phyloP scores from a whole-genome alignment of 2,329 filamentous ascomycete species.

The Verticillium tricorpus region DNA sequence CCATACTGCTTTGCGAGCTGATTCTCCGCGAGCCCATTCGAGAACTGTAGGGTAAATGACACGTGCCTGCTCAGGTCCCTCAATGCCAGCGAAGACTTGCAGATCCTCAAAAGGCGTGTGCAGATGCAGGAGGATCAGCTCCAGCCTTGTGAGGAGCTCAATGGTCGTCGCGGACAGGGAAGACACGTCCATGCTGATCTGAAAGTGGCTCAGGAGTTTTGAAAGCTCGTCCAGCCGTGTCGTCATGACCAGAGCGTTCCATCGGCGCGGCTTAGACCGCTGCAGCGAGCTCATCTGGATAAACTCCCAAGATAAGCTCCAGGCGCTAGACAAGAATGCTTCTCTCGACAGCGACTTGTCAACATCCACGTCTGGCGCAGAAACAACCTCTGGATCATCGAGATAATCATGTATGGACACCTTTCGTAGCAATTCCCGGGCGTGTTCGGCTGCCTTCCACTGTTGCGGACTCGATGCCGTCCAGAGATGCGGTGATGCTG shows the following conservation, averaged over 20 bases:
- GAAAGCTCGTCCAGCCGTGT: conserved; percentile 22
- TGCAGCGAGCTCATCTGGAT: conserved; percentile 22
- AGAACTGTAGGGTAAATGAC: conserved; percentile 25
- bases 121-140: conserved; percentile 29
- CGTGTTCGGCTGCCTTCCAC: conserved; percentile 16
- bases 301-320: conserved; percentile 24
- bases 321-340: conserved; percentile 17
- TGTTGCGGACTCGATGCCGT: conserved; percentile 17
- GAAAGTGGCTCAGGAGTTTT: conserved; percentile 17
- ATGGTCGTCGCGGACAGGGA: not conserved
- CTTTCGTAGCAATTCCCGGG: not conserved
- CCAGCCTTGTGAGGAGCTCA: conserved; percentile 25
- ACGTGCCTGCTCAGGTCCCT: conserved; percentile 31
- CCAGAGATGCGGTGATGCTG: conserved; percentile 18
- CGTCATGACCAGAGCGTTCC: conserved; percentile 20
- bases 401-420: conserved; percentile 14
- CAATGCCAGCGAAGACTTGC: conserved; percentile 36
- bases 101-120: conserved; percentile 36
- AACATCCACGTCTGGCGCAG: not conserved
- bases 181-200: conserved; percentile 7
- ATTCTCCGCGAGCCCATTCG: conserved; percentile 29
- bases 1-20: conserved; percentile 25
- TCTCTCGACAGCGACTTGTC: conserved; percentile 7
- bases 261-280: conserved; percentile 15
- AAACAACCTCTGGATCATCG: conserved; percentile 8